phyloP scores from a whole-genome alignment of 2,329 filamentous ascomycete genomes.

The Xylogone sp. region DNA sequence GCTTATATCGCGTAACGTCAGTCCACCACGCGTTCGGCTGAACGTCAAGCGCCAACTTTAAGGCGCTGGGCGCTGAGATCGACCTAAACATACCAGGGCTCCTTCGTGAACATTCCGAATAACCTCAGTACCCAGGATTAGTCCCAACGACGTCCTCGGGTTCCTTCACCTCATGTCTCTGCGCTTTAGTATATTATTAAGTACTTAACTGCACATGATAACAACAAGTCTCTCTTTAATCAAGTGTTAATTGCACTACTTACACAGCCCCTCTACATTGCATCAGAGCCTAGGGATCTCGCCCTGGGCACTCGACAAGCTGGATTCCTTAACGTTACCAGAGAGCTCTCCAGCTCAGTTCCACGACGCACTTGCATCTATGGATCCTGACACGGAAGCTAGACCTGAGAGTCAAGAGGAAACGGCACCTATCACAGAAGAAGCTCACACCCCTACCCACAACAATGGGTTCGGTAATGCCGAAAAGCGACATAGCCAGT shows the following conservation, averaged over 20 bases:
- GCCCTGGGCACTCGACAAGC: conserved; percentile 28
- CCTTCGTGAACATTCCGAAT: conserved; percentile 13
- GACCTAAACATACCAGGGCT: not conserved
- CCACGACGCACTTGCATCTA: conserved; percentile 46
- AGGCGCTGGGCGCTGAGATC: not conserved
- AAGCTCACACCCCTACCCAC: conserved; percentile 26
- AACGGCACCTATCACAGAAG: conserved; percentile 23
- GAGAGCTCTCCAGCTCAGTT: conserved; percentile 49
- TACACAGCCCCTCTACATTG: conserved; percentile 7
- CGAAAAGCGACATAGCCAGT: conserved; percentile 24
- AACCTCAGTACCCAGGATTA: conserved; percentile 16
- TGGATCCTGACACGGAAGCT: conserved; percentile 43
- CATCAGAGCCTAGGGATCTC: conserved; percentile 9
- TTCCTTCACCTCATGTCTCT: not conserved
- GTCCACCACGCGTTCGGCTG: conserved; percentile 11
- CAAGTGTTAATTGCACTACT: conserved; percentile 15
- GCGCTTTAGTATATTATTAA: not conserved
- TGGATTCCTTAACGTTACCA: conserved; percentile 50
- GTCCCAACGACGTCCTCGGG: not conserved
- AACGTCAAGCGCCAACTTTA: conserved; percentile 13
- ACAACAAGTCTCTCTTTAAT: conserved; percentile 1
- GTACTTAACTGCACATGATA: not conserved
- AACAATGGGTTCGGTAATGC: conserved; percentile 10
- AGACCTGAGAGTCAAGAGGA: conserved; percentile 24
- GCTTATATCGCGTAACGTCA: conserved; percentile 16